Base-by-base conservation (phyloP, 306 rosid genomes). In the Rosa multiflora region DNA sequence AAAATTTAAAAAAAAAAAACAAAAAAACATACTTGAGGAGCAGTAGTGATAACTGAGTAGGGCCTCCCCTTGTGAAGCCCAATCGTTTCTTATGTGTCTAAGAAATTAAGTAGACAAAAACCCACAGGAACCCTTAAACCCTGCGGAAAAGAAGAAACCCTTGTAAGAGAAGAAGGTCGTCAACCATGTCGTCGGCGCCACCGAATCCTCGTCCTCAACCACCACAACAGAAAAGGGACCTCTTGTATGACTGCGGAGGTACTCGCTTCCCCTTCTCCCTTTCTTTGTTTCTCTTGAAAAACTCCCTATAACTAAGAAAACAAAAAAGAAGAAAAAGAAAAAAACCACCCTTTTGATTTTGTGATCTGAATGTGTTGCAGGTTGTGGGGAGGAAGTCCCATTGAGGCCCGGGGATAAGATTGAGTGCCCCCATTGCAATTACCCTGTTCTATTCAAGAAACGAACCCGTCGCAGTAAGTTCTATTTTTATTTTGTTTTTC, bases 391-490 rank as follows among this genome's bases (percentile, higher is more conserved):
- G 29, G 75, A 72, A 29, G 44, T 26, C 14, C 4, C 43, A 0
- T 32, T 72, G 61, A 49, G 56, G 44, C 26, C 59, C 13, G 20
- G 10, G 23, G 61, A 72, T 13, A 48, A 72, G 62, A 11, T 72
- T 49, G 53, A 72, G 26, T 72, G 75, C 75, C 7, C 21, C 10
- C 4, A 1, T 53, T 72, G 75, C 75, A 26, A 29, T 48, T 72
- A 72, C 62, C 43, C 75, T 12, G 17, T 72, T 23, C 21, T 72
- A 14, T 72, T 29, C 75, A 72, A 72, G 75, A 26, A 72, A 44
- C 75, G 75, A 3, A 72, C 75, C 8, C 75, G 75, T 72, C 75
- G 75, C 2, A 49, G 75, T 72, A 72, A 72, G 59, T 13, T 70
- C 8, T 46, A 68, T n/a, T 69, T 5, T 1, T 32, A 32, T 32